Conservation (phyloP, 129 eudicot genomes). For the Erigeron canadensis region DNA sequence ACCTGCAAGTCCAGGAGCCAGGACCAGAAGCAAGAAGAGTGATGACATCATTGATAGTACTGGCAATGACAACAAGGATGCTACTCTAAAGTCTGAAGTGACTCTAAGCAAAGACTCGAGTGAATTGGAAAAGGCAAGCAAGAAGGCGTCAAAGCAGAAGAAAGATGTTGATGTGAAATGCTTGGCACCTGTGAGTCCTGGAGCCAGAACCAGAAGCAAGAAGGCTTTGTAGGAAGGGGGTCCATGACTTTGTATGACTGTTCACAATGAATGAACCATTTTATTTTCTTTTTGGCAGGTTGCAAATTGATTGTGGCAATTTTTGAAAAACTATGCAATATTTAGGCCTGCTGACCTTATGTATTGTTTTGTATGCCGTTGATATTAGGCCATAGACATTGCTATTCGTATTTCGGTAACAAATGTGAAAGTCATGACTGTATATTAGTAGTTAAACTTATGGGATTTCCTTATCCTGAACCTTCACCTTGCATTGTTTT, state of each 20-base stretch:
- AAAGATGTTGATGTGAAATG: constrained; percentile 20
- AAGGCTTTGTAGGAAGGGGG: constrained; percentile 16
- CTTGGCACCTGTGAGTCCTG: constrained; percentile 9
- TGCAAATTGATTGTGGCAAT: constrained; percentile 7
- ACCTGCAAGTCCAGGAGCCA: constrained; percentile 21
- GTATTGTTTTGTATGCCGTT: background rate
- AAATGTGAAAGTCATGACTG: constrained; percentile 11
- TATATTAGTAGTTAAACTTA: background rate
- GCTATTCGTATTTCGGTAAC: constrained; percentile 20
- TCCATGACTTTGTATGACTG: constrained; percentile 16
- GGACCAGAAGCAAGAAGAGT: constrained; percentile 32
- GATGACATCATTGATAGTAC: constrained; percentile 9
- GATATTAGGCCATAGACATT: constrained; percentile 15
- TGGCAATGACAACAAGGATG: background rate
- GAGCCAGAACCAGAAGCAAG: constrained; percentile 33
- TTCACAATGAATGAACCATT: constrained; percentile 11
- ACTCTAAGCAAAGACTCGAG: background rate
- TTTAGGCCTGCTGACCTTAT: background rate
- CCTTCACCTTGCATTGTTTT: background rate
- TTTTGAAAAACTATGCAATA: constrained; percentile 8
- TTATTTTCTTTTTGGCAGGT: background rate
- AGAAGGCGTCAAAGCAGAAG: constrained; percentile 21
- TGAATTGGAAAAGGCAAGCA: constrained; percentile 14
- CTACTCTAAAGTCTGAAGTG: constrained; percentile 15
- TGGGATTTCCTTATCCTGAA: background rate